Base-by-base conservation (phyloP, 2,329 filamentous ascomycete genomes). In the Aspergillus carbonarius region DNA sequence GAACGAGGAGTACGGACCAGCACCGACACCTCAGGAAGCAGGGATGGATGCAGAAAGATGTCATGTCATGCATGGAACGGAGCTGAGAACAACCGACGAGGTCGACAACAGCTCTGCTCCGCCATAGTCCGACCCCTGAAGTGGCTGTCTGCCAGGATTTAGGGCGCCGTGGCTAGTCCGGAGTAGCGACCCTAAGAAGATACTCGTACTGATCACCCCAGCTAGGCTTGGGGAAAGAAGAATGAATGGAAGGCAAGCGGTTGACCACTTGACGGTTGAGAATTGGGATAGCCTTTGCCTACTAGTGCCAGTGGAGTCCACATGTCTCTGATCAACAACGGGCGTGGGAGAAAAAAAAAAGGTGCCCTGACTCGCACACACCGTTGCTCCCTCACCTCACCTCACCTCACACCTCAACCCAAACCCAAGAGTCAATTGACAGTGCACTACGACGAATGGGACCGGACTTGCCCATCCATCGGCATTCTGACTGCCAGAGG, bases 261-360 rank as follows among this genome's bases (percentile, higher is more conserved):
- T 40, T 20, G 4, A 37, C 7, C n/a, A 6, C 6, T 40, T 23
- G 23, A 32, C 30, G 30, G 39, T 47, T 30, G 44, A 48, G 25
- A 27, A 9, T 48, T 32, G 9, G n/a, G 44, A 23, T 9, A 10
- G 30, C 30, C 30, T 8, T 23, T 23, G 27, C 6, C 9, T 9
- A 30, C 6, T 30, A 46, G 40, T 46, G n/a, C 15, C 39, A 51
- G 49, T 51, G 49, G 49, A 51, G 13, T 37, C 49, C 34, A 39
- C 34, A 20, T 51, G 49, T 51, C 32, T 50, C 34, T 51, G 34
- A 51, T 40, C 49, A 51, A 35, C 32, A 51, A 51, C 34, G 32
- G 34, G 18, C 15, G 18, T 25, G 34, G 18, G 23, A 25, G 48
- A 4, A 34, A 20, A 27, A 10, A 37, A 51, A 39, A 25, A 37